Evolutionary conservation across 2,329 filamentous ascomycete genomes (phyloP).

Genomic region (Colletotrichum sp.): DNA sequence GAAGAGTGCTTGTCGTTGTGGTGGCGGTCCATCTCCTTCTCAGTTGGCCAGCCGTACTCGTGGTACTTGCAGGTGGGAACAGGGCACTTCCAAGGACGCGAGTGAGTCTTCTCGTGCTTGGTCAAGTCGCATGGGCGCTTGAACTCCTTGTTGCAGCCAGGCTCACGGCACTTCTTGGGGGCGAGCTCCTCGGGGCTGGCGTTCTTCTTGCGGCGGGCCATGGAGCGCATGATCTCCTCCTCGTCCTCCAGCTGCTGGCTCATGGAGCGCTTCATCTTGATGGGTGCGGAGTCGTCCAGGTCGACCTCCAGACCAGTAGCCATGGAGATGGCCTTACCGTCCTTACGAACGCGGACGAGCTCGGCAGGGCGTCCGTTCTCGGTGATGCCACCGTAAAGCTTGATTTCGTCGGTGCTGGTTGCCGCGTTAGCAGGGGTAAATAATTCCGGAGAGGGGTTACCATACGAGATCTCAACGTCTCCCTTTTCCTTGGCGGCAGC

Average conservation of each 20-base stretch:
- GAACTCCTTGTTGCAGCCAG: slow-evolving; percentile 87
- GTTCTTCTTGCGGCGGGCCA: slow-evolving; percentile 96
- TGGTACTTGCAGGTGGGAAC: slow-evolving; percentile 86
- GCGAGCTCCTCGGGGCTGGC: slow-evolving; percentile 84
- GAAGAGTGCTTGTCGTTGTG: slow-evolving; percentile 94
- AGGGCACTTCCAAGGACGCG: slow-evolving; percentile 93
- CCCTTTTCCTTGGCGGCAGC: slow-evolving; percentile 74
- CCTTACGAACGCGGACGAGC: slow-evolving; percentile 81
- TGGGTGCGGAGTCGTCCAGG: slow-evolving; percentile 49
- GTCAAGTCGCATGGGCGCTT: slow-evolving; percentile 96
- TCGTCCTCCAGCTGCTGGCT: slow-evolving; percentile 77
- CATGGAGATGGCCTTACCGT: slow-evolving; percentile 81
- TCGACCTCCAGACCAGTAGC: slow-evolving; percentile 72
- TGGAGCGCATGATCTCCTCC: slow-evolving; percentile 85
- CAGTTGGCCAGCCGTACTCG: slow-evolving; percentile 90
- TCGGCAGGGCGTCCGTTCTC: slow-evolving; percentile 84
- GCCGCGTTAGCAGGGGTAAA: not conserved
- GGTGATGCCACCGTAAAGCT: slow-evolving; percentile 80
- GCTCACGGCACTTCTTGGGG: slow-evolving; percentile 77
- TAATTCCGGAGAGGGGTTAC: slow-evolving; percentile 23
- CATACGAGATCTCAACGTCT: slow-evolving; percentile 63
- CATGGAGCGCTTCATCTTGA: slow-evolving; percentile 69
- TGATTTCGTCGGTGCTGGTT: slow-evolving; percentile 68
- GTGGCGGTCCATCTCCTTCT: slow-evolving; percentile 96
- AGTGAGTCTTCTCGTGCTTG: slow-evolving; percentile 98